phyloP scores from a whole-genome alignment of 495 filamentous ascomycete genomes.

The Letharia lupina region DNA sequence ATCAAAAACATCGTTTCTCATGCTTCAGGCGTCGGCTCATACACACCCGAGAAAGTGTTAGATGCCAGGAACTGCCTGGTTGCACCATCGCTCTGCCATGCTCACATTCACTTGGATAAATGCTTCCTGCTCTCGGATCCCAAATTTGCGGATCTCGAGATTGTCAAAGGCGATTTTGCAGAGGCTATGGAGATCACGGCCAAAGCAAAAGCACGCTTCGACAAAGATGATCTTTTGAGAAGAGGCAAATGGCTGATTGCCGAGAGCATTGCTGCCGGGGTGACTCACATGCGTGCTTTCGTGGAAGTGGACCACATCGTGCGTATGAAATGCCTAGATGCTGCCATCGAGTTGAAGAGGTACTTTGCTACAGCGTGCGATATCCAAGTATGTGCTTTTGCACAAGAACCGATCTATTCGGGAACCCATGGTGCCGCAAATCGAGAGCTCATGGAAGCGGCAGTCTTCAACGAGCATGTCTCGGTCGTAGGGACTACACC shows the following conservation, averaged over 20 bases:
- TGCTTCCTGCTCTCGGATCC: constrained; percentile 54
- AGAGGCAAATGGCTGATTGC: constrained; percentile 59
- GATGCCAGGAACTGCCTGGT: constrained; percentile 32
- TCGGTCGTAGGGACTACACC: constrained; percentile 62
- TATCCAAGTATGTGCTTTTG: constrained; percentile 66
- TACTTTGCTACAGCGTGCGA: constrained; percentile 47
- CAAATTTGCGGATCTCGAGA: constrained; percentile 51
- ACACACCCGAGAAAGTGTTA: constrained; percentile 4
- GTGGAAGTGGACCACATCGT: constrained; percentile 65
- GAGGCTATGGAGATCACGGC: constrained; percentile 58
- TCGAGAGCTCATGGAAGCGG: constrained; percentile 41
- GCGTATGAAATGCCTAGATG: constrained; percentile 47
- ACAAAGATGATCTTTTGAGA: constrained; percentile 47
- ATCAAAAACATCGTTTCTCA: constrained; percentile 6
- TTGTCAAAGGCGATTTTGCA: constrained; percentile 50
- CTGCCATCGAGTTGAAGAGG: constrained; percentile 48
- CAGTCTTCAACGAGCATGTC: constrained; percentile 37
- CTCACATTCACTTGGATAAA: constrained; percentile 73
- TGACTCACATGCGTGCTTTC: constrained; percentile 64
- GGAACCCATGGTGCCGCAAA: constrained; percentile 40
- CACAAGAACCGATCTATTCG: constrained; percentile 62
- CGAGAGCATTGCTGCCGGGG: constrained; percentile 57
- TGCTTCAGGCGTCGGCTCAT: neutral
- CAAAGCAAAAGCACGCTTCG: constrained; percentile 55
- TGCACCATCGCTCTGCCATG: constrained; percentile 58